Percentiles rank a stretch among this genome's conserved stretches.
Evolutionary conservation across 352 stramenopile species (phyloP).

Genomic region (Pythium insidiosum): DNA sequence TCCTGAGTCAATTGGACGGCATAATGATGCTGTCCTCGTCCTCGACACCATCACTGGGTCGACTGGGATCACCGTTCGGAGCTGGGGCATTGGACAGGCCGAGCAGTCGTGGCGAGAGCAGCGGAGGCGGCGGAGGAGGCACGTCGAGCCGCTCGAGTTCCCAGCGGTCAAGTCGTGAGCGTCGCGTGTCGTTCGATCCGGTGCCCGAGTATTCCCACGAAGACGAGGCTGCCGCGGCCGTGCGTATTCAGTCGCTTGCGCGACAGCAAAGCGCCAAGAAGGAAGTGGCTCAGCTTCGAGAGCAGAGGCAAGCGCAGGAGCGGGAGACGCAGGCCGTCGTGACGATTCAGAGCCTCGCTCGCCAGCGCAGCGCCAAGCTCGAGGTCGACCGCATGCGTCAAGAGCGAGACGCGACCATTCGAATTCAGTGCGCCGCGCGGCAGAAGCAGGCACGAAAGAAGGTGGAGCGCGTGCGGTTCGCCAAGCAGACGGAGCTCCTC

Average conservation of each 20-base stretch:
- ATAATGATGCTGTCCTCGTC: constrained; percentile 54
- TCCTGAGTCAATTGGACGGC: constrained; percentile 41
- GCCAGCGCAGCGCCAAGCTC: constrained; percentile 22
- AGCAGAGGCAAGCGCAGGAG: too few relatives aligned
- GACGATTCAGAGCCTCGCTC: constrained; percentile 29
- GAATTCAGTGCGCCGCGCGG: constrained; percentile 45
- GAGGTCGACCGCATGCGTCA: constrained; percentile 4
- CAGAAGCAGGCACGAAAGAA: constrained; percentile 23
- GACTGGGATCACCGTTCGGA: background rate
- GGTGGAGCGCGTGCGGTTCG: constrained; percentile 20
- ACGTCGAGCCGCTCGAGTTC: too few relatives aligned
- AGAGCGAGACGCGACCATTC: constrained; percentile 19
- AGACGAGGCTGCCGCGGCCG: constrained; percentile 11
- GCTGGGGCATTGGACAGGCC: background rate
- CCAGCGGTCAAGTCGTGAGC: background rate
- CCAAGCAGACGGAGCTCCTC: constrained; percentile 4
- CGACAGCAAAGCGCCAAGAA: constrained; percentile 24
- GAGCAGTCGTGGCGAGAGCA: constrained; percentile 1
- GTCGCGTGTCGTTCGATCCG: too few relatives aligned
- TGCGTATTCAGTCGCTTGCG: constrained; percentile 29
- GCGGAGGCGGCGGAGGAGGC: background rate
- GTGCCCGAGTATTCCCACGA: background rate
- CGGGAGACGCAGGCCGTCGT: constrained; percentile 11
- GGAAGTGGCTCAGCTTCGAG: constrained; percentile 1
- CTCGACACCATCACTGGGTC: background rate